Evolutionary conservation across 495 filamentous ascomycete species (phyloP).

Genomic region (Annulohypoxylon moriforme): DNA sequence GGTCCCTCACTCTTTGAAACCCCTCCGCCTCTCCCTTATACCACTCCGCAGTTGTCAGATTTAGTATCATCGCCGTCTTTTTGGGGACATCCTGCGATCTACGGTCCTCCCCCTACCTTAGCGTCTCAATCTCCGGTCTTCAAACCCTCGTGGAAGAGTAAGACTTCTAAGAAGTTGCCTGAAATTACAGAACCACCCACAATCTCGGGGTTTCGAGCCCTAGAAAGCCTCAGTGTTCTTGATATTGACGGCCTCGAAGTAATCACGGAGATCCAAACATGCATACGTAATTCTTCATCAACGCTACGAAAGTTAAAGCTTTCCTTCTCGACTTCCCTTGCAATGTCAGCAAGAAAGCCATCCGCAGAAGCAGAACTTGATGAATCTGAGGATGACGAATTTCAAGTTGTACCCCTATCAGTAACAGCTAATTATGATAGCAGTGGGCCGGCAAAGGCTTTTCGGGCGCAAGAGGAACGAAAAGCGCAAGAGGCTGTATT

Average conservation of each 20-base stretch:
- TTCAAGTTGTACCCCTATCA: constrained; percentile 48
- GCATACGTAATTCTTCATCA: constrained; percentile 61
- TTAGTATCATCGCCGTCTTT: constrained; percentile 29
- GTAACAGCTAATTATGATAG: constrained; percentile 38
- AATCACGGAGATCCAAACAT: constrained; percentile 63
- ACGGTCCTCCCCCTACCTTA: constrained; percentile 21
- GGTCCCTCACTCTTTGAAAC: constrained; percentile 60
- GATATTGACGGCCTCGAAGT: constrained; percentile 69
- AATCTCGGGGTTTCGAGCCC: constrained; percentile 65
- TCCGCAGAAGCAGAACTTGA: constrained; percentile 59
- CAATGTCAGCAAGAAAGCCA: constrained; percentile 63
- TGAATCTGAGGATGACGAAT: constrained; percentile 66
- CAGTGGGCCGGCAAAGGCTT: constrained; percentile 52
- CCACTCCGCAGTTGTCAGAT: constrained; percentile 5
- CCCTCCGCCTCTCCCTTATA: constrained; percentile 55
- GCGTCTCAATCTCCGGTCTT: constrained; percentile 6
- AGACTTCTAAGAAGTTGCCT: constrained; percentile 36
- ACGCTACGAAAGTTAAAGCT: constrained; percentile 65
- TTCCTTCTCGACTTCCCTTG: constrained; percentile 66
- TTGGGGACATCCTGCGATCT: constrained; percentile 27
- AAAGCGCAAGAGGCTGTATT: constrained; percentile 66
- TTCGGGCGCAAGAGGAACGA: constrained; percentile 61
- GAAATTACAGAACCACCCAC: constrained; percentile 55
- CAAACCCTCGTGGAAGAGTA: constrained; percentile 34
- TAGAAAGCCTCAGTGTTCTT: constrained; percentile 65